A percentile compares a stretch with the other conserved stretches of the same genome.
Evolutionary conservation across 176 grass and related monocot species (phyloP).

Genomic region (Aegilops umbellulata): DNA sequence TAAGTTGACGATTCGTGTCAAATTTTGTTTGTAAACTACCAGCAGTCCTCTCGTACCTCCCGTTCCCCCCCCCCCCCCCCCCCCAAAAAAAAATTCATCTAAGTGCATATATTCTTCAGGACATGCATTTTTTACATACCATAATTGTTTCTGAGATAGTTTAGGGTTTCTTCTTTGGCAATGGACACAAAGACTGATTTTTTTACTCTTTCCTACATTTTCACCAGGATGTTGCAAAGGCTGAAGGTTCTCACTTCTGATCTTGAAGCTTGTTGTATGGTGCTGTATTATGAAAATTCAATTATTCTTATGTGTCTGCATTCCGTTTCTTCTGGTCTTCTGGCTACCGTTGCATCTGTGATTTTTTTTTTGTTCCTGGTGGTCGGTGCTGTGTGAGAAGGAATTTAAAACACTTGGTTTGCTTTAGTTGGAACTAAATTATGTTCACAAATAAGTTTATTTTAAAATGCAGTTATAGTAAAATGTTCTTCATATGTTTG

Average conservation of each 20-base stretch:
- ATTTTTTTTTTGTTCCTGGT: neutral
- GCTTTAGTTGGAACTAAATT: neutral
- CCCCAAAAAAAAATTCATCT: no score
- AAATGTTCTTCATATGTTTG: neutral
- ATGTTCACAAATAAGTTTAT: neutral
- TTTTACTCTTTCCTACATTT: constrained; percentile 4
- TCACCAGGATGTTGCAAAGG: constrained; percentile 36
- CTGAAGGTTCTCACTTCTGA: constrained; percentile 37
- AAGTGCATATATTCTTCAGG: neutral
- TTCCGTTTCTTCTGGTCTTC: neutral
- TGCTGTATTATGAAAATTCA: constrained; percentile 14
- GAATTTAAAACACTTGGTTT: neutral
- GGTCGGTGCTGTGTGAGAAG: neutral
- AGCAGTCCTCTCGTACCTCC: neutral
- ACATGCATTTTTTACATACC: neutral
- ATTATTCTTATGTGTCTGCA: neutral
- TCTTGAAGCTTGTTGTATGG: neutral
- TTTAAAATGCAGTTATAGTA: neutral
- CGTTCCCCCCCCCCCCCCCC: no score
- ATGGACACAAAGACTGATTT: neutral
- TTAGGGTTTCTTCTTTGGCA: neutral
- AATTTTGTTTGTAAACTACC: neutral
- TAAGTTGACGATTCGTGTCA: neutral
- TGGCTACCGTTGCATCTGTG: neutral
- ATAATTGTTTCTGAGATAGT: neutral